Evolutionary conservation across 1,284 basidiomycete species (phyloP).

Genomic region (Cutaneotrichosporon mucoides): DNA sequence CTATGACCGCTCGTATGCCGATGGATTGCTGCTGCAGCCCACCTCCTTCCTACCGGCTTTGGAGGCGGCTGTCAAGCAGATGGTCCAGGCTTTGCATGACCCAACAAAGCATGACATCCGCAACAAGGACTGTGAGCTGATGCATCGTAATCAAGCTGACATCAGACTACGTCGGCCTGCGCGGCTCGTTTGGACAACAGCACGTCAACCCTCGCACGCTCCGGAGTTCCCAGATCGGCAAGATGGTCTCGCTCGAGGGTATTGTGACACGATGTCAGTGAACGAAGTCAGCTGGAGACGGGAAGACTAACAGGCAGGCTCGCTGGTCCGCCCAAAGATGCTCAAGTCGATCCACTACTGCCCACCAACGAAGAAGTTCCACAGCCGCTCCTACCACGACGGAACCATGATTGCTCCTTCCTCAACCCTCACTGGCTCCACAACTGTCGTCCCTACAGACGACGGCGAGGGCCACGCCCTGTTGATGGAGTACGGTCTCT

Average conservation of each 20-base stretch:
- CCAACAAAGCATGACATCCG: slow-evolving; percentile 76
- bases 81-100: slow-evolving; percentile 73
- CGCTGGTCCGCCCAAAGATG: slow-evolving; percentile 97
- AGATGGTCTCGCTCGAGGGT: slow-evolving; percentile 95
- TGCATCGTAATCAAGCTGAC: background rate
- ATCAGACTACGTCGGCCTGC: slow-evolving; percentile 71
- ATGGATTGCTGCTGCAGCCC: slow-evolving; percentile 78
- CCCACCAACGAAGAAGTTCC: slow-evolving; percentile 76
- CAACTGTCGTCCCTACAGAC: slow-evolving; percentile 84
- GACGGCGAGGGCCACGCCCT: slow-evolving; percentile 85
- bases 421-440: slow-evolving; percentile 55
- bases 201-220: slow-evolving; percentile 94
- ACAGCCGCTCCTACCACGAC: slow-evolving; percentile 88
- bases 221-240: slow-evolving; percentile 80
- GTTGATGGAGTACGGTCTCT: slow-evolving; percentile 89
- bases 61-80: slow-evolving; percentile 73
- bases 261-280: slow-evolving; percentile 87
- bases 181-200: slow-evolving; percentile 98
- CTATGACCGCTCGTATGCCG: slow-evolving; percentile 72
- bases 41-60: slow-evolving; percentile 87
- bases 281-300: too few species aligned
- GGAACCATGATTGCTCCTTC: slow-evolving; percentile 74
- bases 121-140: slow-evolving; percentile 58
- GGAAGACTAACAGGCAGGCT: slow-evolving; percentile 51
- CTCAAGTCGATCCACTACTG: slow-evolving; percentile 95